Percentiles rank a stretch among this genome's conserved stretches.
Conservation (phyloP, 768 basidiomycete species). For the Tylopilus plumbeoviolaceoides region DNA sequence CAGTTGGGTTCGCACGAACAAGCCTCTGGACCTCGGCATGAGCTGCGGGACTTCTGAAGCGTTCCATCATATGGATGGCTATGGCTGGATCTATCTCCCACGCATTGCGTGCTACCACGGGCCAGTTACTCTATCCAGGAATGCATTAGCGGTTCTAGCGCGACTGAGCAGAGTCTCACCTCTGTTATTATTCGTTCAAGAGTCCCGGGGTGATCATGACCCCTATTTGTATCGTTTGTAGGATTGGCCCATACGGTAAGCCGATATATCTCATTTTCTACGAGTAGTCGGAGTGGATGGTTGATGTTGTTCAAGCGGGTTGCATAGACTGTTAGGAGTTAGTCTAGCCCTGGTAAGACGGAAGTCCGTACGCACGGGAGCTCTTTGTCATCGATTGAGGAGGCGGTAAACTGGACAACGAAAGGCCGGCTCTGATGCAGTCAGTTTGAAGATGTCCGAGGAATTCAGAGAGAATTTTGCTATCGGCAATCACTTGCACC, state of each 20-base stretch:
- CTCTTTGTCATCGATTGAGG: conserved; percentile 42
- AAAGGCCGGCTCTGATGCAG: conserved; percentile 51
- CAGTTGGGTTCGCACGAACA: conserved; percentile 66
- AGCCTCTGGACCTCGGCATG: conserved; percentile 71
- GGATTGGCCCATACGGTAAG: conserved; percentile 91
- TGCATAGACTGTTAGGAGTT: conserved; percentile 44
- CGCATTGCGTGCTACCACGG: conserved; percentile 58
- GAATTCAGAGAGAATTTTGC: conserved; percentile 85
- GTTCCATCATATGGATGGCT: conserved; percentile 79
- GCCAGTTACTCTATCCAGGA: conserved; percentile 54
- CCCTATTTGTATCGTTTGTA: conserved; percentile 67
- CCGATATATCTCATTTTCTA: conserved; percentile 87
- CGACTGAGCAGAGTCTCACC: conserved; percentile 37
- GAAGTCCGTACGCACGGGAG: conserved; percentile 34
- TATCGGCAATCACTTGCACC: conserved; percentile 84
- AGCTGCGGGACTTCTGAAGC: conserved; percentile 69
- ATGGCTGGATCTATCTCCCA: conserved; percentile 86
- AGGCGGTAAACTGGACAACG: conserved; percentile 60
- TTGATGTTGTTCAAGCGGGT: conserved; percentile 63
- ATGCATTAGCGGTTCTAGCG: conserved; percentile 3
- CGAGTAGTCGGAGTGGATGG: conserved; percentile 73
- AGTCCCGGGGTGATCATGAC: conserved; percentile 53
- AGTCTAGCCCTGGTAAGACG: background rate
- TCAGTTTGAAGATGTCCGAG: conserved; percentile 73
- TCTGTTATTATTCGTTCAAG: conserved; percentile 58